Percentiles rank a stretch among this genome's conserved stretches.
phyloP scores from a whole-genome alignment of 345 rosid species.

The Triadica sebifera region DNA sequence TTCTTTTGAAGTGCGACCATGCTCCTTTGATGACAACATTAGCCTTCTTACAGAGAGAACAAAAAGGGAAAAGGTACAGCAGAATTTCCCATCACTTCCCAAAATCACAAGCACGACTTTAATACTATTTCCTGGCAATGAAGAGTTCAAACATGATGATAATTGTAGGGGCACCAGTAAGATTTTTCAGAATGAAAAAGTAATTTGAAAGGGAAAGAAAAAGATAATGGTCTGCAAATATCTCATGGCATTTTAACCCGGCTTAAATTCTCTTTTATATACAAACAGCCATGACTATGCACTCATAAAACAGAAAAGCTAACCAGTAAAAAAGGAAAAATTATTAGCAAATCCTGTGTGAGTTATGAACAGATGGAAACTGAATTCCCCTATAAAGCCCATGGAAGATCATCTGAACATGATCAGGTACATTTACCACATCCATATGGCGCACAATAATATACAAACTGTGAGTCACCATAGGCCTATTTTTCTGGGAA shows the following conservation, averaged over 20 bases:
- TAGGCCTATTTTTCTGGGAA: conserved; percentile 44
- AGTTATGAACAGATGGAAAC: conserved; percentile 50
- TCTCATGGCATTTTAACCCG: conserved; percentile 30
- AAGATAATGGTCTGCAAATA: conserved; percentile 10
- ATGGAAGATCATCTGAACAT: conserved; percentile 26
- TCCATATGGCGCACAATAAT: conserved; percentile 22
- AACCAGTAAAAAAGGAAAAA: conserved; percentile 7
- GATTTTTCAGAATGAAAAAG: background rate
- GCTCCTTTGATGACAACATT: too few relatives aligned
- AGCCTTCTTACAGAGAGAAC: background rate
- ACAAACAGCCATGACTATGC: conserved; percentile 39
- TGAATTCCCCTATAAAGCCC: conserved; percentile 30
- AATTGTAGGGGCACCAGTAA: background rate
- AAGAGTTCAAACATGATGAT: conserved; percentile 17
- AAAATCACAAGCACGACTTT: conserved; percentile 12
- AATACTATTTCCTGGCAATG: conserved; percentile 13
- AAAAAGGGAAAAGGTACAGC: background rate
- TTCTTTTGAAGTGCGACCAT: background rate
- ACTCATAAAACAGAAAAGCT: conserved; percentile 10
- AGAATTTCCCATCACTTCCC: background rate
- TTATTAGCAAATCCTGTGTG: conserved; percentile 36
- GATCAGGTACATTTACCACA: conserved; percentile 30
- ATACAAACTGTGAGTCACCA: conserved; percentile 31
- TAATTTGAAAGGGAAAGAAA: background rate
- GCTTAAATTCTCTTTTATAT: conserved; percentile 50